A percentile compares a stretch with the other conserved stretches of the same genome.
Evolutionary conservation across 257 asterid species (phyloP).

Genomic region (Cinchona pubescens): DNA sequence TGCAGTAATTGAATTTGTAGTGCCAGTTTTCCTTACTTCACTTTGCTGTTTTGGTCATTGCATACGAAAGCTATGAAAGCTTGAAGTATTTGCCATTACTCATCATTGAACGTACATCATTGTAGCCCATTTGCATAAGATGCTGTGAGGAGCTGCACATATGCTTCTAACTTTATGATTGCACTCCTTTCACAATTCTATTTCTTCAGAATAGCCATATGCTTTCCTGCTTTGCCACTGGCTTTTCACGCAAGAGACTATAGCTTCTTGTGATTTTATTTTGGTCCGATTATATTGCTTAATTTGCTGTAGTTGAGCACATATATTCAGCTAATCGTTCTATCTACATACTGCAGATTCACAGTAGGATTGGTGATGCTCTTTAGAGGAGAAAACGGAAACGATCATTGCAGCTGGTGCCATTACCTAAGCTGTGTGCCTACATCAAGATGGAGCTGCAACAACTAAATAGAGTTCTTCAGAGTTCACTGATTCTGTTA

Average conservation of each 20-base stretch:
- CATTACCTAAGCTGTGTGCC: constrained; percentile 88
- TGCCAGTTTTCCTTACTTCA: no score
- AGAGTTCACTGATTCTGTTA: not conserved
- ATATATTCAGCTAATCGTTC: not conserved
- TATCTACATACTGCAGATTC: constrained; percentile 38
- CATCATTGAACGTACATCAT: not conserved
- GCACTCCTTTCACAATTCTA: not conserved
- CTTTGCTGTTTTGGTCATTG: not conserved
- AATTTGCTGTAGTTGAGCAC: not conserved
- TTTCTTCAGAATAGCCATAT: no score
- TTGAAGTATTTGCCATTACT: not conserved
- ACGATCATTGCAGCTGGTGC: constrained; percentile 80
- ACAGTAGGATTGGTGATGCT: constrained; percentile 65
- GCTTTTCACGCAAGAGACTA: not conserved
- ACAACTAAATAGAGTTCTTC: constrained; percentile 28
- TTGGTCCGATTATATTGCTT: not conserved
- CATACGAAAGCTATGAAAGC: not conserved
- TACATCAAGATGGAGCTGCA: constrained; percentile 79
- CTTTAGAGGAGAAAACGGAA: constrained; percentile 69
- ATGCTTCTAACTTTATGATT: not conserved
- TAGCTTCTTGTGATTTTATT: not conserved
- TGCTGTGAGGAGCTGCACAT: not conserved
- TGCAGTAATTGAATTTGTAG: not conserved
- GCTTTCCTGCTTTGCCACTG: not conserved
- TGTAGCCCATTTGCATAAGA: not conserved